Evolutionary conservation across 1,139 yeast genomes (phyloP), one percentile per base, ranked within the genome.

Genomic region (Sugiyamaella castrensis): DNA sequence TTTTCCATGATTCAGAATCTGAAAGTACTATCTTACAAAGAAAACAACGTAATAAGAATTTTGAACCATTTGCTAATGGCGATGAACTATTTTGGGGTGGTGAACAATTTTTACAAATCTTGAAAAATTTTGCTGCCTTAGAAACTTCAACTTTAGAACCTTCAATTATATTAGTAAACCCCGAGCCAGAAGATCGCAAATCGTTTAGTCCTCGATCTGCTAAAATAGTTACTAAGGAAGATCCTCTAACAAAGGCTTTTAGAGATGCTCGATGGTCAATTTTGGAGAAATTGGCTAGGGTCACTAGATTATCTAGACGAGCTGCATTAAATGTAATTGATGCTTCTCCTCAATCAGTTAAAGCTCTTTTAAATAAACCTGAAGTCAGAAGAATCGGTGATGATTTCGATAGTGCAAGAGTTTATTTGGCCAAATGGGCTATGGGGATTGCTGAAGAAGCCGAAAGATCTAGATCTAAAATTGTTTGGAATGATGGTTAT

Each of bases 341-440:
- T 54, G 81, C 80, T 29, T 87, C 95, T 0, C 73, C 77, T 6
- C 79, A 81, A 1, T 59, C 74, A 16, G 76, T 89, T 12, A 79
- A 80, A 55, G 79, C 79, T 50, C 67, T 87, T 54, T 71, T 92
- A 47, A 77, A 75, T 51, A 82, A 84, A 56, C 94, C 96, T 0
- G 95, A 89, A 59, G 95, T 91, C 4, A 78, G 76, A 58, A 78
- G 75, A 49, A 80, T 91, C 27, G 88, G 94, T 50, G 89, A 88
- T 56, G 98, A 92, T 56, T 92, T 89, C 64, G 98, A 91, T 61
- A 82, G 92, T 43, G 97, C 97, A 0, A 76, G 91, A 47, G 86
- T 89, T 3, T 92, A 89, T 65, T 73, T 92, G 53, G 98, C 98
- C 4, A 89, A 89, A 70, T 92, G 98, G 98, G 98, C 98, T 0